These are phyloP conservation scores for Aspergillus pseudonomiae DNA, from an alignment of 2,329 filamentous ascomycete genomes.

Conservation along the genomic window DNA sequence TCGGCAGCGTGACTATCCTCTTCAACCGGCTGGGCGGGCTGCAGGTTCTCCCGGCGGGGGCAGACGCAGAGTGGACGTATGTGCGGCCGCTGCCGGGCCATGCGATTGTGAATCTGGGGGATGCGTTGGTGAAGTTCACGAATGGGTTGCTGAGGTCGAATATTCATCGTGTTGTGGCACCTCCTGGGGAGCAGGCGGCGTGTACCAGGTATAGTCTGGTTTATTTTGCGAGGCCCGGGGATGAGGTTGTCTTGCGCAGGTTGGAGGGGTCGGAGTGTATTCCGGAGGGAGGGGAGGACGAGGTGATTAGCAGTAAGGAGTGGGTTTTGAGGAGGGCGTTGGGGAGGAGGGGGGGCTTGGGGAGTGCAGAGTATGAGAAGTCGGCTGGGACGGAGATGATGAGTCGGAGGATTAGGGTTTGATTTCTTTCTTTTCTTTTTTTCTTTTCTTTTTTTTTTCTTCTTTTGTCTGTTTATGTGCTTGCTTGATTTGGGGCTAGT, in stretches of 20 bases:
- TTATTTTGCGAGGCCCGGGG: constrained; percentile 30
- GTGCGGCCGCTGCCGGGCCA: constrained; percentile 55
- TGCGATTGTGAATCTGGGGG: constrained; percentile 49
- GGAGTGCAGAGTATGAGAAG: constrained; percentile 36
- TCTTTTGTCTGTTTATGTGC: neutral
- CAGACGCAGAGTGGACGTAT: constrained; percentile 53
- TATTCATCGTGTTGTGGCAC: constrained; percentile 22
- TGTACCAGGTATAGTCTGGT: neutral
- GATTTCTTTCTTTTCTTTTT: neutral
- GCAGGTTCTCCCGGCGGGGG: constrained; percentile 53
- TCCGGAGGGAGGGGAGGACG: constrained; percentile 35
- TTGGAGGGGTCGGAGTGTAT: constrained; percentile 40
- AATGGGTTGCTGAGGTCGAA: constrained; percentile 45
- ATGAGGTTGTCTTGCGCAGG: constrained; percentile 49
- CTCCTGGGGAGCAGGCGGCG: neutral
- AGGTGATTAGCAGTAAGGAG: constrained; percentile 44
- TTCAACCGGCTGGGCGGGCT: constrained; percentile 61
- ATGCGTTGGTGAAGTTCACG: constrained; percentile 50
- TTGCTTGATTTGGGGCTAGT: neutral
- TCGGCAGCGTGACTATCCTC: constrained; percentile 58
- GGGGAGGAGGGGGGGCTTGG: constrained; percentile 34
- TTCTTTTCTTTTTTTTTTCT: neutral
- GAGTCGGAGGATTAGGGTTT: constrained; percentile 34
- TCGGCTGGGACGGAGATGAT: constrained; percentile 38
- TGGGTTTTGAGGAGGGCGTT: constrained; percentile 47